Percentiles rank a stretch among this genome's conserved stretches.
Conservation (phyloP, 2,329 filamentous ascomycete species). For the Verticillium isaacii region DNA sequence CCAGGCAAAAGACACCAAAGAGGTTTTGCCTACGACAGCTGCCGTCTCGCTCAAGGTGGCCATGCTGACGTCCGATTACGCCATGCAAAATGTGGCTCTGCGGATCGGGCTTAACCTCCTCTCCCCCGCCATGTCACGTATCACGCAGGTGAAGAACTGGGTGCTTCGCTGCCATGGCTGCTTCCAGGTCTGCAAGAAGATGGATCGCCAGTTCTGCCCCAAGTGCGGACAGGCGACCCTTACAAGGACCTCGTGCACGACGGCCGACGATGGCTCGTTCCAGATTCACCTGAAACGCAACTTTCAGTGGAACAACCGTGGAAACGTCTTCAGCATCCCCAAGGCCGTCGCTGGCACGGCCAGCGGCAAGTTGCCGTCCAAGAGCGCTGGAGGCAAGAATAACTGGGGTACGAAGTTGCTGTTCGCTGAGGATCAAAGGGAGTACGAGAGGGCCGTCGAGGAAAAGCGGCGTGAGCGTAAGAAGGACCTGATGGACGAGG, state of each 20-base stretch:
- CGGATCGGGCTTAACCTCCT: constrained; percentile 92
- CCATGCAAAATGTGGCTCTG: constrained; percentile 94
- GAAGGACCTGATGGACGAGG: constrained; percentile 89
- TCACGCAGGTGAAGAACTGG: constrained; percentile 82
- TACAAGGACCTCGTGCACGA: constrained; percentile 80
- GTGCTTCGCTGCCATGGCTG: constrained; percentile 91
- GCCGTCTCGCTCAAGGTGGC: constrained; percentile 72
- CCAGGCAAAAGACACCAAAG: constrained; percentile 60
- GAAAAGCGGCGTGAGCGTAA: constrained; percentile 64
- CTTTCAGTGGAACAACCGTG: constrained; percentile 92
- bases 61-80: constrained; percentile 92
- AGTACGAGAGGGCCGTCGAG: constrained; percentile 64
- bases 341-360: constrained; percentile 80
- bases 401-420: constrained; percentile 85
- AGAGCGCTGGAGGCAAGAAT: constrained; percentile 68
- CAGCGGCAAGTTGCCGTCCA: constrained; percentile 67
- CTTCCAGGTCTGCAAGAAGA: constrained; percentile 80
- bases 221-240: constrained; percentile 85
- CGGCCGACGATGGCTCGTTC: constrained; percentile 75
- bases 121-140: constrained; percentile 71
- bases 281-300: constrained; percentile 86
- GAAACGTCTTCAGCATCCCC: constrained; percentile 87
- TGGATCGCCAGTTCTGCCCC: constrained; percentile 87
- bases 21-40: constrained; percentile 29
- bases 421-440: constrained; percentile 92